Percentiles rank a stretch among this genome's conserved stretches.
Conservation (phyloP, 2,329 filamentous ascomycete genomes). For the Sporothrix pallida region DNA sequence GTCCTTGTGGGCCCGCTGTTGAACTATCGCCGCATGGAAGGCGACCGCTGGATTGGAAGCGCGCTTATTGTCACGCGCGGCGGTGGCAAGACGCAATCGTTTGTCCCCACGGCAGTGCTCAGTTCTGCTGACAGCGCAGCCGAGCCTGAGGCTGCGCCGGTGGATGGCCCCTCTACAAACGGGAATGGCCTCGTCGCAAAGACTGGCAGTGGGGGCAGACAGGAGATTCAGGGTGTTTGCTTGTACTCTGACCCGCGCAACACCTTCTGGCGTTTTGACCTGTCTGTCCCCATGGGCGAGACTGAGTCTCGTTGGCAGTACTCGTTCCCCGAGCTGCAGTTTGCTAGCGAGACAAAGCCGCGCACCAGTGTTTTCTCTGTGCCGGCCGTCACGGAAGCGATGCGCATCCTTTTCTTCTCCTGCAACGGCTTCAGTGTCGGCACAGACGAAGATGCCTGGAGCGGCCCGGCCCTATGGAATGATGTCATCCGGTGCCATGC, state of each 20-base stretch:
- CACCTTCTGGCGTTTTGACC: constrained; percentile 93
- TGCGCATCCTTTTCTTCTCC: constrained; percentile 99
- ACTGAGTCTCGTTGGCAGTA: constrained; percentile 81
- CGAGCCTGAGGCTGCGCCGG: constrained; percentile 42
- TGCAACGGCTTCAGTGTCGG: constrained; percentile 96
- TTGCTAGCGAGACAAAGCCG: constrained; percentile 58
- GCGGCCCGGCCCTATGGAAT: constrained; percentile 92
- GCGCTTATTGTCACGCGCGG: constrained; percentile 82
- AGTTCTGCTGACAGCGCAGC: constrained; percentile 45
- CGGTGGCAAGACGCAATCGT: constrained; percentile 63
- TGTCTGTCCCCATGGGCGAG: constrained; percentile 75
- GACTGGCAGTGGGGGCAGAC: constrained; percentile 29
- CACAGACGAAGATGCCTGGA: constrained; percentile 83
- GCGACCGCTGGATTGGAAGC: constrained; percentile 77
- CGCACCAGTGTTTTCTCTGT: constrained; percentile 78
- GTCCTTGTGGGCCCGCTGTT: constrained; percentile 75
- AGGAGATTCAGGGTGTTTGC: constrained; percentile 59
- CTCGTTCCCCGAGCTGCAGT: constrained; percentile 67
- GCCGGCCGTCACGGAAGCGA: constrained; percentile 79
- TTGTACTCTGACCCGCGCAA: constrained; percentile 69
- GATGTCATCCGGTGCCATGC: constrained; percentile 86
- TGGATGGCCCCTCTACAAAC: constrained; percentile 39
- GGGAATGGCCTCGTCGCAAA: constrained; percentile 49
- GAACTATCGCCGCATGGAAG: constrained; percentile 78
- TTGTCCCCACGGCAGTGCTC: constrained; percentile 64